Conservation (phyloP, 805 yeast genomes). For the Danielia oregonensis region DNA sequence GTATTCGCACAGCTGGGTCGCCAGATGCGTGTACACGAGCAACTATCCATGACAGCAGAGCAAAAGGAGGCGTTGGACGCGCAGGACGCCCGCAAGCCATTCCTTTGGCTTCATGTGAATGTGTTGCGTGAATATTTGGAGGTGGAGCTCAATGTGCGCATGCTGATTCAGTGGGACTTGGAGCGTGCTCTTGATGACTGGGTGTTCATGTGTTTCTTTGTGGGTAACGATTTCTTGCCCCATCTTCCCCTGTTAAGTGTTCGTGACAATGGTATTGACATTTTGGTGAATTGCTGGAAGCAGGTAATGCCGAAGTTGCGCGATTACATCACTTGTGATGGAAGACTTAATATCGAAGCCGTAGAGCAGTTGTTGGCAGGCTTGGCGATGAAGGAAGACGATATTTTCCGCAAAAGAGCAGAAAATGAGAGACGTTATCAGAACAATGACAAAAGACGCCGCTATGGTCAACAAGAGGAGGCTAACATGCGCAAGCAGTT, state of each 20-base stretch:
- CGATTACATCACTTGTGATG: slow-evolving; percentile 88
- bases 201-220: slow-evolving; percentile 98
- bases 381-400: slow-evolving; percentile 72
- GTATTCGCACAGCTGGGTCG: slow-evolving; percentile 77
- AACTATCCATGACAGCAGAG: slow-evolving; percentile 57
- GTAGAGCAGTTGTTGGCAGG: slow-evolving; percentile 68
- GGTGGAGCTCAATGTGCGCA: slow-evolving; percentile 72
- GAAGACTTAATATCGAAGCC: slow-evolving; percentile 67
- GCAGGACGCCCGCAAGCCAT: slow-evolving; percentile 66
- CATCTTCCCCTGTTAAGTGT: slow-evolving; percentile 94
- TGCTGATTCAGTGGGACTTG: slow-evolving; percentile 74
- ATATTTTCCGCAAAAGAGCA: slow-evolving; percentile 66
- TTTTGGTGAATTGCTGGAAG: slow-evolving; percentile 81
- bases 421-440: slow-evolving; percentile 67
- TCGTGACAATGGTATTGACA: slow-evolving; percentile 89
- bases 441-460: slow-evolving; percentile 60
- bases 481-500: slow-evolving; percentile 41
- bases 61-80: slow-evolving; percentile 42
- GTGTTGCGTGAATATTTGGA: slow-evolving; percentile 84
- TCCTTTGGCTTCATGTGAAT: slow-evolving; percentile 88
- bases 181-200: slow-evolving; percentile 98
- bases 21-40: slow-evolving; percentile 44
- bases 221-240: slow-evolving; percentile 97
- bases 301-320: slow-evolving; percentile 58
- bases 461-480: slow-evolving; percentile 44